These are phyloP conservation scores for Aspergillus thermomutatus DNA, from an alignment of 2,329 filamentous ascomycete genomes.

Conservation along the genomic window DNA sequence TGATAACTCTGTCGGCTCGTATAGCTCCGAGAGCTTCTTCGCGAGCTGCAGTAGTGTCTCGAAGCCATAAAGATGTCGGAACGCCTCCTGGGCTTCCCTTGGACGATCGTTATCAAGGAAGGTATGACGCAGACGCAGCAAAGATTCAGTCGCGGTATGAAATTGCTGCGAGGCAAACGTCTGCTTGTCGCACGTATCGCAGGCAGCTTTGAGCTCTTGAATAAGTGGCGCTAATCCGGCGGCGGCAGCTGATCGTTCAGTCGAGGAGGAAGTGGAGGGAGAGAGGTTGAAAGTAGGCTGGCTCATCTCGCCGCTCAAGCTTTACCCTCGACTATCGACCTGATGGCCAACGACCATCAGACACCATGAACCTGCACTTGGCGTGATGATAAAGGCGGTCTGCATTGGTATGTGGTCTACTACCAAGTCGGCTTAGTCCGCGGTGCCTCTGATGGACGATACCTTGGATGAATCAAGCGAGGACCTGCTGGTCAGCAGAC, in stretches of 20 bases:
- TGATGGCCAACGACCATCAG: slow-evolving; percentile 31
- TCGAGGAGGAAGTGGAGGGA: slow-evolving; percentile 29
- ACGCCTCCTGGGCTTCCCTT: slow-evolving; percentile 68
- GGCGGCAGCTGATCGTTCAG: slow-evolving; percentile 34
- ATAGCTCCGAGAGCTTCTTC: slow-evolving; percentile 69
- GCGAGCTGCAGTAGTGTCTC: slow-evolving; percentile 68
- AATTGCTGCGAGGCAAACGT: slow-evolving; percentile 30
- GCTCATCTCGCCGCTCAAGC: slow-evolving; percentile 30
- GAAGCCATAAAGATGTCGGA: slow-evolving; percentile 77
- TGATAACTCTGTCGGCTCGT: slow-evolving; percentile 61
- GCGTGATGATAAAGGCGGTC: slow-evolving; percentile 27
- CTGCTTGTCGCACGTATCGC: slow-evolving; percentile 27
- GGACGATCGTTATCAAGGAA: slow-evolving; percentile 52
- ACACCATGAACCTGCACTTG: slow-evolving; percentile 32
- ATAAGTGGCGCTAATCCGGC: slow-evolving; percentile 38
- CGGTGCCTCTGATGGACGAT: not conserved
- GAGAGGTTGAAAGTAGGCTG: slow-evolving; percentile 26
- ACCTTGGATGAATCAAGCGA: slow-evolving; percentile 2
- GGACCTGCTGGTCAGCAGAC: slow-evolving; percentile 12
- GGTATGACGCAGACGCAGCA: slow-evolving; percentile 65
- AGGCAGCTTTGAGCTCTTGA: slow-evolving; percentile 34
- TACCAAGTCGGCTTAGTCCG: not conserved
- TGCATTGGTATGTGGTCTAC: slow-evolving; percentile 31
- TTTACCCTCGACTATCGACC: slow-evolving; percentile 31
- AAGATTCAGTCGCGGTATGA: slow-evolving; percentile 50